Conservation (phyloP, 345 rosid genomes). For the Excoecaria cochinchinensis region DNA sequence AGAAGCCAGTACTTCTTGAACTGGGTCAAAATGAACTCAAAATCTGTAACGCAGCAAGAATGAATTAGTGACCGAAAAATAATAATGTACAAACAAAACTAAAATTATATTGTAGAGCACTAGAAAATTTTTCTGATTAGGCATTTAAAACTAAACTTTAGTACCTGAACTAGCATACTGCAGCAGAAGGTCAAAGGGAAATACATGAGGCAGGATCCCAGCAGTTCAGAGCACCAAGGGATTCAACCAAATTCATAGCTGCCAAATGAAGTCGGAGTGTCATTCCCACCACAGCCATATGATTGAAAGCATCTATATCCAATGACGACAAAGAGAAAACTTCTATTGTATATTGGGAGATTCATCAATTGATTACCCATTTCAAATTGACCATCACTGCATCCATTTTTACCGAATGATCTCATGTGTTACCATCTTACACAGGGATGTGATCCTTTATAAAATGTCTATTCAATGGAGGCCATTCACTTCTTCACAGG, state of each 20-base stretch:
- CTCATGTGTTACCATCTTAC: not conserved
- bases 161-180: not conserved
- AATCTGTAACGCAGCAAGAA: not conserved
- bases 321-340: not conserved
- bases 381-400: not conserved
- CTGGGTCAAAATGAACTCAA: too few species aligned
- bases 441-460: not conserved
- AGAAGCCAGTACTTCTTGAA: not conserved
- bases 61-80: not conserved
- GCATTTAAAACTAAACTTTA: too few species aligned
- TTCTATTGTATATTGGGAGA: not conserved
- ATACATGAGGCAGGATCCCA: not conserved
- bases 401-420: not conserved
- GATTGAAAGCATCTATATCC: not conserved
- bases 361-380: not conserved
- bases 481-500: not conserved
- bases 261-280: not conserved
- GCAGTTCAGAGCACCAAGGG: not conserved
- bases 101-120: too few species aligned
- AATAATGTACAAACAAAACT: too few species aligned
- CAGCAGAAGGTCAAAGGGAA: not conserved
- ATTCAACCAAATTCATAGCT: not conserved
- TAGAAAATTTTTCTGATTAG: too few species aligned
- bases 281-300: not conserved
- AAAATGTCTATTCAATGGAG: not conserved